These are phyloP conservation scores for Penstemon barbatus DNA, from an alignment of 257 asterid species.

Conservation along the genomic window DNA sequence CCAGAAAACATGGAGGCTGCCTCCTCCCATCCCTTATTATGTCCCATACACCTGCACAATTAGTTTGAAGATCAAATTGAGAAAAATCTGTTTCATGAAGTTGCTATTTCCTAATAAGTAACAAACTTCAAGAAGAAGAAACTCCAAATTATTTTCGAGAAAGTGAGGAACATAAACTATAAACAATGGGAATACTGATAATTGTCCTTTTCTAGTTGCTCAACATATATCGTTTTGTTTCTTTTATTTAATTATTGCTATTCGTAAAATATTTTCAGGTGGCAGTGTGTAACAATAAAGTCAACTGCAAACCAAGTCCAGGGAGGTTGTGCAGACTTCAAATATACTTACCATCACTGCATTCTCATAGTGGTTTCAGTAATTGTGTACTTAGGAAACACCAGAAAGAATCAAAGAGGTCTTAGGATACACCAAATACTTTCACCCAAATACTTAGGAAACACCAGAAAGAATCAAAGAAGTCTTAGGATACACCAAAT, in stretches of 20 bases:
- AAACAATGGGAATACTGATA: not conserved
- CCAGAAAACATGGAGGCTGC: slow-evolving; percentile 92
- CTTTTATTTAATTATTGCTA: not conserved
- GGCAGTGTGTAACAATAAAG: slow-evolving; percentile 12
- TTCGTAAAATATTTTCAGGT: not conserved
- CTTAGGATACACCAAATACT: not conserved
- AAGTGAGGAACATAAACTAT: slow-evolving; percentile 6
- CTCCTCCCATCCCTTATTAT: slow-evolving; percentile 95
- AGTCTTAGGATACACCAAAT: no score
- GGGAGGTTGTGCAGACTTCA: not conserved
- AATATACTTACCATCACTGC: no score
- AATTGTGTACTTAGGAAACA: not conserved
- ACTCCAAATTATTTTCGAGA: slow-evolving; percentile 1
- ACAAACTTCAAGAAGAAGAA: slow-evolving; percentile 4
- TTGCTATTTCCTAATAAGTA: slow-evolving; percentile 11
- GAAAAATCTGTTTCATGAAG: not conserved
- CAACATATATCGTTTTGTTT: not conserved
- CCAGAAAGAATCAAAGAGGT: not conserved
- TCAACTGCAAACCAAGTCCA: not conserved
- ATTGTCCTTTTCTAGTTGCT: not conserved
- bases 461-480: no score
- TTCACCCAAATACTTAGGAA: not conserved
- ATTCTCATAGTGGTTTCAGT: no score
- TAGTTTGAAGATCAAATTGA: slow-evolving; percentile 9
- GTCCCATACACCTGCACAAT: slow-evolving; percentile 96